Base-by-base conservation (phyloP, 768 basidiomycete genomes). In the Amanita rubescens region DNA sequence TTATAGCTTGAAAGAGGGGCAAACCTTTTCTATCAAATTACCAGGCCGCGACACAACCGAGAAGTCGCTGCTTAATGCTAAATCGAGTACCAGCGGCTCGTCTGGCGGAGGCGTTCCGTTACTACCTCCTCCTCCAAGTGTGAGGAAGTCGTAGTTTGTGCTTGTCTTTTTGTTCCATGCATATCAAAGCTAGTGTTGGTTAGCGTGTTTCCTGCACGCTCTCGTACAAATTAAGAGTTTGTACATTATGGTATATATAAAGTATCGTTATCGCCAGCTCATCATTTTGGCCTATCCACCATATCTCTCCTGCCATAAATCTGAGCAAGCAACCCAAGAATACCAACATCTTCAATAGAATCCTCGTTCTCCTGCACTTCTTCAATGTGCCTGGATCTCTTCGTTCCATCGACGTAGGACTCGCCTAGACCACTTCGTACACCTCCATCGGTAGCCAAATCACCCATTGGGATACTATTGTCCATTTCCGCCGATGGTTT, bases 1-100 rank as follows among this genome's bases (percentile, higher is more conserved):
- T 60, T 96, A 93, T 68, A 88, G 87, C 35, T 70, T 97, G 60
- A 96, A 95, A 67, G 91, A 93, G 60, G 94, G 94, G 8, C 90
- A 97, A 66, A 96, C 94, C 0, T 94, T 97, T 67, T 85, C 87
- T 4, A 95, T 97, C 58, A 73, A 81, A 32, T 90, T 96, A 55
- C 94, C 94, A 6, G 92, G 93, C n/a, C 81, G 85, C 50, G 71
- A 67, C 52, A 77, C 77, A 65, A 55, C 69, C 15, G 57, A 67
- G 5, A 69, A 67, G 32, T 50, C 49, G 11, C 30, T 50, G 17
- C 25, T 50, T 17, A 58, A 65, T 17, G 64, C 68, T 5, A 75
- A 64, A 57, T 60, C 80, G 33, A 59, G 81, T n/a, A n/a, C n/a
- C 17, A 72, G 68, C 6, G 33, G 27, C 12, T 20, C 51, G 15